These are phyloP conservation scores for Escovopsis sp. DNA, from an alignment of 2,329 filamentous ascomycete genomes.

Conservation along the genomic window DNA sequence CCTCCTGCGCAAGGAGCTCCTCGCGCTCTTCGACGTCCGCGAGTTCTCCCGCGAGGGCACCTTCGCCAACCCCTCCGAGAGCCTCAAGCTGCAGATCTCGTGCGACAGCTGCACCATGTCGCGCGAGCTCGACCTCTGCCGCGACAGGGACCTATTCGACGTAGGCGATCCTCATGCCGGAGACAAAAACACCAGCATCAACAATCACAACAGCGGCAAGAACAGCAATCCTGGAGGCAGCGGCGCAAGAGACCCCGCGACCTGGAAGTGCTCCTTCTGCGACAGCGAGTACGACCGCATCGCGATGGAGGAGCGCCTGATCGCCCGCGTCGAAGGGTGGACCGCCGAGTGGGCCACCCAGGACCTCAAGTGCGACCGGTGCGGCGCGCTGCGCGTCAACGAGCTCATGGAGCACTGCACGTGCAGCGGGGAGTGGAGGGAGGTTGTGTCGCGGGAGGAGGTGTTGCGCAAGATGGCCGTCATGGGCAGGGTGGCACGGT, in stretches of 20 bases:
- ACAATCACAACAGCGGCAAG: constrained; percentile 17
- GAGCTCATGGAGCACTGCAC: constrained; percentile 96
- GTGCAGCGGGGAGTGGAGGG: constrained; percentile 75
- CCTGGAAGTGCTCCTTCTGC: constrained; percentile 68
- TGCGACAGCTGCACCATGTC: constrained; percentile 85
- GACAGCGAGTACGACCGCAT: constrained; percentile 61
- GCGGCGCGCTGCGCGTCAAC: constrained; percentile 63
- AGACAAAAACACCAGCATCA: constrained; percentile 10
- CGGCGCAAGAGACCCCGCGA: too few species aligned
- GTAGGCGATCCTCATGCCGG: too few species aligned
- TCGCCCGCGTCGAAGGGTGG: constrained; percentile 59
- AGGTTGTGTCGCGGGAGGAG: constrained; percentile 52
- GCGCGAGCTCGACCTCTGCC: constrained; percentile 80
- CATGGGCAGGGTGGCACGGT: constrained; percentile 58
- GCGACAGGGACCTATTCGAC: constrained; percentile 62
- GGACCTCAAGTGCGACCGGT: constrained; percentile 66
- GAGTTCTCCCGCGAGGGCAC: constrained; percentile 83
- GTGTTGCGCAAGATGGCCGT: constrained; percentile 51
- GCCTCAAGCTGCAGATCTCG: constrained; percentile 61
- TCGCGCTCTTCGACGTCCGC: constrained; percentile 81
- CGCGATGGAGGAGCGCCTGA: constrained; percentile 66
- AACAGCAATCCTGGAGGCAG: too few species aligned
- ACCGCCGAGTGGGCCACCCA: constrained; percentile 74
- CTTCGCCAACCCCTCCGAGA: constrained; percentile 73
- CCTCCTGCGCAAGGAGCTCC: constrained; percentile 72